phyloP scores from a whole-genome alignment of 768 basidiomycete genomes.

The Mycena vulgaris region DNA sequence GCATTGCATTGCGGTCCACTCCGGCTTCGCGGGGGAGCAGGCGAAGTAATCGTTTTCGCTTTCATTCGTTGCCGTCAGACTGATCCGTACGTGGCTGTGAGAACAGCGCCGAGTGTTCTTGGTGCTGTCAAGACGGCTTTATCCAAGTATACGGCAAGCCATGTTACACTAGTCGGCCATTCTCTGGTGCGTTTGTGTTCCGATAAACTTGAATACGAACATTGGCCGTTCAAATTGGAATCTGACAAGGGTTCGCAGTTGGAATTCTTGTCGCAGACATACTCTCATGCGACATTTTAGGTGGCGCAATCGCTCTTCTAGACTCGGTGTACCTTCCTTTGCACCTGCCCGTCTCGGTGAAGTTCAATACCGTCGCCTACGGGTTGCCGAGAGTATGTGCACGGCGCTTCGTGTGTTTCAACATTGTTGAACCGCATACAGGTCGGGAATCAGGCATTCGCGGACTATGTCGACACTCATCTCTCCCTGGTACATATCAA shows the following conservation, averaged over 20 bases:
- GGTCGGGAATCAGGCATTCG: constrained; percentile 70
- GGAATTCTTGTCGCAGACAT: background rate
- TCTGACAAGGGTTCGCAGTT: constrained; percentile 1
- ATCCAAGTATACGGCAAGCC: constrained; percentile 48
- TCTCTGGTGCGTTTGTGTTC: constrained; percentile 46
- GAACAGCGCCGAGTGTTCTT: constrained; percentile 58
- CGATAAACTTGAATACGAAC: background rate
- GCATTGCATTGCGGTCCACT: constrained; percentile 60
- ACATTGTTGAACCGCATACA: constrained; percentile 25
- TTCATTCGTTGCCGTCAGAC: background rate
- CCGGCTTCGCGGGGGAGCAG: constrained; percentile 64
- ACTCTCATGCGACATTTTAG: constrained; percentile 12
- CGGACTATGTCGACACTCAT: constrained; percentile 64
- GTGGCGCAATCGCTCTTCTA: constrained; percentile 43
- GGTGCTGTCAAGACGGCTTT: constrained; percentile 61
- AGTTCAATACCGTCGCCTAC: constrained; percentile 42
- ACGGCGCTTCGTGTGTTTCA: background rate
- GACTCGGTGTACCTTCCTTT: constrained; percentile 47
- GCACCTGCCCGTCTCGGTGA: constrained; percentile 38
- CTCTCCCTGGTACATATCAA: constrained; percentile 62
- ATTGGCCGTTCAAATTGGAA: background rate
- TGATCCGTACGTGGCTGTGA: constrained; percentile 29
- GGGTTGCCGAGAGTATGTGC: constrained; percentile 42
- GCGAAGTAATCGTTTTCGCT: constrained; percentile 53
- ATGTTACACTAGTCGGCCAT: constrained; percentile 63